Base-by-base conservation (phyloP, 169 alveolate species). In the Miamiensis avidus region DNA sequence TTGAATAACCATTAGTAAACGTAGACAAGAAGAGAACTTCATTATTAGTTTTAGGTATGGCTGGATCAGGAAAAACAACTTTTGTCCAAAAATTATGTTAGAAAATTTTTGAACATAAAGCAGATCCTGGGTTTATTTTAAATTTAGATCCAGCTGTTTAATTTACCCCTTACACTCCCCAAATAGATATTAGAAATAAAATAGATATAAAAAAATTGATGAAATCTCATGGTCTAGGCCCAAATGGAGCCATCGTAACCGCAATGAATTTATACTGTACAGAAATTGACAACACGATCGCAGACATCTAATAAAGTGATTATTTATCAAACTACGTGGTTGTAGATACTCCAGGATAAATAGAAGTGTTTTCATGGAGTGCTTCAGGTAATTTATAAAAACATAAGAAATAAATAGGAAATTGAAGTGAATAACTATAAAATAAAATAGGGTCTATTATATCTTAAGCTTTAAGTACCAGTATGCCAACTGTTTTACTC, bases 51-150 rank as follows among this genome's bases (percentile, higher is more conserved):
- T 81, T 94, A 74, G 97, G 97, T 33, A 92, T 92, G 97, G 97
- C 97, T 26, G 97, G 97, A 1, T 88, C 94, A 33, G 97, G 97
- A 30, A 94, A 94, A 89, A 92, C 97, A 29, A 94, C 97, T 27
- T 93, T 94, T 78, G 96, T 92, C 30, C 30, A 91, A 83, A 79
- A 84, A 77, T 69, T 84, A 75, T 25, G 31, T 27, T 15, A 82
- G 49, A 33, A 79, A 65, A 74, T 74, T 29, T 31, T 75, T 11
- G 65, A 28, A 72, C 29, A 75, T 32, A 34, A 87, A 82, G 91
- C 82, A 20, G 81, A 92, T 77, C 86, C 87, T 76, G 79, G 93
- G 0, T 91, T 92, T 83, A 89, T 91, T 74, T 81, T 94, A 29
- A 94, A 94, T 82, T 81, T 94, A n/a, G 97, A 94, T 78, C 97